Conservation (phyloP, 2,329 filamentous ascomycete species). For the Fusarium hainanense region DNA sequence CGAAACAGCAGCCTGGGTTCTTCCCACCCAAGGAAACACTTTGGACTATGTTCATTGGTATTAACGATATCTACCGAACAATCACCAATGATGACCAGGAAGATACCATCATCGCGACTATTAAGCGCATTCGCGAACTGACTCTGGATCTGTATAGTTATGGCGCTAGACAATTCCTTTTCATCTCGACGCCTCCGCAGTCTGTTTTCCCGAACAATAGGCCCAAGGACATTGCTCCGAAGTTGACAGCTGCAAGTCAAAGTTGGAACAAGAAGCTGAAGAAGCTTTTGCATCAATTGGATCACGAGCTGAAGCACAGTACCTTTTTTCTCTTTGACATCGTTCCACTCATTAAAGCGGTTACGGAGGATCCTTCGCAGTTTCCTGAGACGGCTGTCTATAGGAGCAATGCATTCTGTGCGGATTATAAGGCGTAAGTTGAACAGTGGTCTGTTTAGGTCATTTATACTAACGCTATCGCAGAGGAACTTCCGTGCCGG, state of each 20-base stretch:
- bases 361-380: background rate
- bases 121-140: background rate
- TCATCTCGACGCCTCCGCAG: constrained; percentile 15
- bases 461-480: rapidly evolving
- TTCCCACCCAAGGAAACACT: constrained; percentile 3
- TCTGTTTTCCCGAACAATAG: constrained; percentile 18
- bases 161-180: constrained; percentile 13
- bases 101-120: background rate
- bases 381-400: constrained; percentile 8
- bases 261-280: constrained; percentile 1
- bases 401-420: constrained; percentile 3
- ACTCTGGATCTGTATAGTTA: background rate
- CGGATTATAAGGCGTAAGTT: constrained; percentile 11
- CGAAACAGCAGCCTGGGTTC: background rate
- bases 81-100: constrained; percentile 6
- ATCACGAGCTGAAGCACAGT: background rate
- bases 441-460: rapidly evolving
- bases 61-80: constrained; percentile 27
- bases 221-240: constrained; percentile 1
- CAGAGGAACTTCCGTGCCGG: background rate
- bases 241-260: background rate
- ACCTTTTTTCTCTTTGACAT: constrained; percentile 15
- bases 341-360: background rate
- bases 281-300: background rate
- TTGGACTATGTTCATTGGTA: constrained; percentile 14